These are phyloP conservation scores for Theobroma grandiflorum DNA, from an alignment of 441 rosid genomes.

Conservation along the genomic window DNA sequence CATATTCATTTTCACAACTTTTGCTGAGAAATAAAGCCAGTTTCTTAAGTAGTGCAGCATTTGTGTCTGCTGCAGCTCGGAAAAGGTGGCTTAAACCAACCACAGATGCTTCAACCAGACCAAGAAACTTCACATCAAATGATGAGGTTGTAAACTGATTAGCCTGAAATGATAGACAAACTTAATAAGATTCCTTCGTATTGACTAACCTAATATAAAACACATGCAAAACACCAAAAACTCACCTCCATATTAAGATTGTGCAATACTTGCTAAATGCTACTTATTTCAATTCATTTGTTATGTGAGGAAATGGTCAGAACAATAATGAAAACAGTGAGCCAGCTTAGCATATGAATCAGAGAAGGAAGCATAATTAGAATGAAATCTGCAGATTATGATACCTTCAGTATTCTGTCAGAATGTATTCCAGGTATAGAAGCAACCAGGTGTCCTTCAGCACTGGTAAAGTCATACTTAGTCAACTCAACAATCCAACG, in stretches of 20 bases:
- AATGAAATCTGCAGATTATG: constrained; percentile 37
- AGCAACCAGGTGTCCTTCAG: constrained; percentile 76
- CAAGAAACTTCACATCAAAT: constrained; percentile 49
- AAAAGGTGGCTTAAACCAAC: constrained; percentile 92
- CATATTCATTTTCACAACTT: constrained; percentile 55
- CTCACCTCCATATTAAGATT: constrained; percentile 18
- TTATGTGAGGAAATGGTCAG: neutral
- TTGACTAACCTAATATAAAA: constrained; percentile 20
- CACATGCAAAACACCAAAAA: constrained; percentile 8
- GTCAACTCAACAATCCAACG: constrained; percentile 80
- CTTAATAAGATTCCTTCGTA: constrained; percentile 15
- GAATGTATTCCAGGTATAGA: constrained; percentile 94
- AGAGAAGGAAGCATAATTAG: constrained; percentile 41
- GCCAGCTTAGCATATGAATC: constrained; percentile 14
- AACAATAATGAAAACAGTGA: constrained; percentile 6
- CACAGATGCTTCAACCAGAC: constrained; percentile 79
- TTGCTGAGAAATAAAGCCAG: constrained; percentile 72
- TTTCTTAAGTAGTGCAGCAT: constrained; percentile 72
- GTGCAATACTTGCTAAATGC: neutral
- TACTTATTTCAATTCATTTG: neutral
- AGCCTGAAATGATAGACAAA: constrained; percentile 41
- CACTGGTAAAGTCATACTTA: constrained; percentile 78
- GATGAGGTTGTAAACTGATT: constrained; percentile 38
- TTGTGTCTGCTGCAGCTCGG: constrained; percentile 60
- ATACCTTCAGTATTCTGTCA: constrained; percentile 43